Percentiles rank a stretch among this genome's conserved stretches.
These are phyloP conservation scores for Dalbergia cochinchinensis DNA, from an alignment of 306 rosid genomes.

Conservation along the genomic window DNA sequence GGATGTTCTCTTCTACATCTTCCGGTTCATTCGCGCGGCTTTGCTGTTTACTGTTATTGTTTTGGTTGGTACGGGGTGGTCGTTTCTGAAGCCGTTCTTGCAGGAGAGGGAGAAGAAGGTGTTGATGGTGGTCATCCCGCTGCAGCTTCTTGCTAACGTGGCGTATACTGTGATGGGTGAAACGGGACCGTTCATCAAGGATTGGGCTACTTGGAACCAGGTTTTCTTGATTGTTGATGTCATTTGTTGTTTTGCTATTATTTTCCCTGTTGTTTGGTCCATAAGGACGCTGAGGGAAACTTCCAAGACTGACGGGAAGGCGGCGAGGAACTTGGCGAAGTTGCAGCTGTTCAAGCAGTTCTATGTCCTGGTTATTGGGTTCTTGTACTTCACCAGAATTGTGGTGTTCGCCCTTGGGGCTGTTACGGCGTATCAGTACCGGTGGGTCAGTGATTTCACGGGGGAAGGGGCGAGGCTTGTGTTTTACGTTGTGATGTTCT, in stretches of 20 bases:
- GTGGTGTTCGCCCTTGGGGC: constrained; percentile 87
- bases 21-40: constrained; percentile 80
- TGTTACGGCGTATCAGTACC: constrained; percentile 87
- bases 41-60: constrained; percentile 81
- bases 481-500: constrained; percentile 81
- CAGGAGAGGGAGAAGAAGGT: constrained; percentile 95
- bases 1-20: constrained; percentile 90
- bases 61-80: constrained; percentile 94
- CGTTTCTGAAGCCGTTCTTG: constrained; percentile 81
- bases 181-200: constrained; percentile 89
- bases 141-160: constrained; percentile 85
- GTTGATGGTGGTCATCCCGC: constrained; percentile 91
- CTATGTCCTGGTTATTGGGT: constrained; percentile 85
- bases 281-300: constrained; percentile 86
- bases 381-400: constrained; percentile 78
- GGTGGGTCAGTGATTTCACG: constrained; percentile 89
- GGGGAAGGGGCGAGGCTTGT: constrained; percentile 82
- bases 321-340: constrained; percentile 80
- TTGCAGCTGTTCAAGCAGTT: constrained; percentile 88
- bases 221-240: constrained; percentile 88
- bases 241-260: constrained; percentile 87
- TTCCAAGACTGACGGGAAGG: constrained; percentile 89
- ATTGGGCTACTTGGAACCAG: constrained; percentile 96
- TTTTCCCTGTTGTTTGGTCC: constrained; percentile 94
- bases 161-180: constrained; percentile 92